A percentile compares a stretch with the other conserved stretches of the same genome.
Evolutionary conservation across 768 basidiomycete genomes (phyloP).

Genomic region (Mrakia frigida): DNA sequence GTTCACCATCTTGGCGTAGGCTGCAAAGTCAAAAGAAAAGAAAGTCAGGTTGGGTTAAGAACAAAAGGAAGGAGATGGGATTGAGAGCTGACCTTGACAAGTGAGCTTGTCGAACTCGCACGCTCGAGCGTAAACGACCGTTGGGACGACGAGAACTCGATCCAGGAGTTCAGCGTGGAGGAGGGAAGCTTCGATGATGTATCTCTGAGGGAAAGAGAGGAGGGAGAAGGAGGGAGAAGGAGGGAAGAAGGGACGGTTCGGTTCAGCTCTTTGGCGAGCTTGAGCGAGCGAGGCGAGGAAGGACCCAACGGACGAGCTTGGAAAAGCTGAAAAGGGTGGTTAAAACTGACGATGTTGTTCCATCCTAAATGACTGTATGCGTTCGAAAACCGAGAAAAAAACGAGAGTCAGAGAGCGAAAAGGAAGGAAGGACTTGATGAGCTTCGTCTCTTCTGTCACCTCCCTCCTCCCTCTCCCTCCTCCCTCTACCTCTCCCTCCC

Average conservation of each 20-base stretch:
- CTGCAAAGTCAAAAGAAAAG: conserved; percentile 33
- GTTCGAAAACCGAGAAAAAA: too few relatives aligned
- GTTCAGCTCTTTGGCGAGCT: neutral
- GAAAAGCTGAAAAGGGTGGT: too few relatives aligned
- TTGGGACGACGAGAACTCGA: conserved; percentile 49
- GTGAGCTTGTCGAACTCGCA: conserved; percentile 48
- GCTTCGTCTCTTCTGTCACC: neutral
- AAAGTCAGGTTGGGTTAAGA: neutral
- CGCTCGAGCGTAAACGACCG: conserved; percentile 50
- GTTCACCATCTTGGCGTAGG: conserved; percentile 50
- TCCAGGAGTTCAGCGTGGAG: conserved; percentile 50
- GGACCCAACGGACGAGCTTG: too few relatives aligned
- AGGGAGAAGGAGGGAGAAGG: conserved; percentile 34
- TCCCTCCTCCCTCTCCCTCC: neutral
- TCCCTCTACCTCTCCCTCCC: neutral
- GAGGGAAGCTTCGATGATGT: conserved; percentile 51
- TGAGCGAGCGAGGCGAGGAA: conserved; percentile 28
- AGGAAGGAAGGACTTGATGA: neutral
- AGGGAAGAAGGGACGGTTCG: conserved; percentile 5
- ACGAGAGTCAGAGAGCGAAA: neutral
- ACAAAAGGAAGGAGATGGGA: neutral
- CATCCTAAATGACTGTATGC: conserved; percentile 45
- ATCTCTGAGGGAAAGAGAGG: conserved; percentile 39
- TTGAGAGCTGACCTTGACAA: conserved; percentile 13
- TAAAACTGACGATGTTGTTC: conserved; percentile 48